Conservation (phyloP, 371 early-diverging fungal species). For the Fennellomyces sp. region DNA sequence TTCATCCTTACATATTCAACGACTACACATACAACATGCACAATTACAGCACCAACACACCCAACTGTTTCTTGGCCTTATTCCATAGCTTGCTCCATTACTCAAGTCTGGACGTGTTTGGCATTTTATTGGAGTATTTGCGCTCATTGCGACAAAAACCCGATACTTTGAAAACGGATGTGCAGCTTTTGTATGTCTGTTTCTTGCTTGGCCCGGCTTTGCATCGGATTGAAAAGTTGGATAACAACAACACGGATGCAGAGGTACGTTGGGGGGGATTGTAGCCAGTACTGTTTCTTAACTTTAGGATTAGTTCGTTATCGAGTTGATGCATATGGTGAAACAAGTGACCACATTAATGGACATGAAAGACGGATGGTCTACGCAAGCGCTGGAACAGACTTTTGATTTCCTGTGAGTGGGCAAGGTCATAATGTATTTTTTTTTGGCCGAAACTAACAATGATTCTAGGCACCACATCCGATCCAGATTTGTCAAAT, state of each 20-base stretch:
- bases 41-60: constrained; percentile 62
- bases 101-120: constrained; percentile 60
- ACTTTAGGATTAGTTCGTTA: constrained; percentile 32
- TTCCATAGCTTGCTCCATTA: constrained; percentile 69
- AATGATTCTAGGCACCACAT: constrained; percentile 37
- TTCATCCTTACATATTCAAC: constrained; percentile 57
- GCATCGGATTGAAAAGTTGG: constrained; percentile 69
- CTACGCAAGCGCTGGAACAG: constrained; percentile 57
- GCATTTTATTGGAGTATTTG: constrained; percentile 38
- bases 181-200: constrained; percentile 75
- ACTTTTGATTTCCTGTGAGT: constrained; percentile 58
- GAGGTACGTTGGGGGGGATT: constrained; percentile 28
- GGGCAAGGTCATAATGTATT: too few relatives aligned
- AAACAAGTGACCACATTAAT: constrained; percentile 49
- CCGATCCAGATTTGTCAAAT: constrained; percentile 46
- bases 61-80: constrained; percentile 65
- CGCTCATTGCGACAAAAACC: constrained; percentile 31
- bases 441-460: too few relatives aligned
- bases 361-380: constrained; percentile 54
- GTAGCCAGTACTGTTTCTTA: background rate
- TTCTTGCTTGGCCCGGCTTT: constrained; percentile 74
- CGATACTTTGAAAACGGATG: constrained; percentile 63
- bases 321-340: constrained; percentile 54
- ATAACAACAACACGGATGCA: constrained; percentile 40
- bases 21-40: constrained; percentile 65